These are phyloP conservation scores for Lyophyllum decastes DNA, from an alignment of 768 basidiomycete species.

Conservation along the genomic window DNA sequence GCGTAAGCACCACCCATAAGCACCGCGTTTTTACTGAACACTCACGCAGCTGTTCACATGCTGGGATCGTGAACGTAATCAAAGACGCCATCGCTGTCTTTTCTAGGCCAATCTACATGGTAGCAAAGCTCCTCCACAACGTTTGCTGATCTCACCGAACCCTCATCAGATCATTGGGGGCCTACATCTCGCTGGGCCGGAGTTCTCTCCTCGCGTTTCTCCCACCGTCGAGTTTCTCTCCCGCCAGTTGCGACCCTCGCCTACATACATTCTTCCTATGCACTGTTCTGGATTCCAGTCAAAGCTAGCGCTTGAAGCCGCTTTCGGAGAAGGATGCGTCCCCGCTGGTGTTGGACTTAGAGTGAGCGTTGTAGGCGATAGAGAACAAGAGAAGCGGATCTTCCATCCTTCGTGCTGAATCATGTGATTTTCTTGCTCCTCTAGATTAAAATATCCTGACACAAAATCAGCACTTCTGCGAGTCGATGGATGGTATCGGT, in stretches of 20 bases:
- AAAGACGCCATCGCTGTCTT: constrained; percentile 66
- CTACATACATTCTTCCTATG: constrained; percentile 77
- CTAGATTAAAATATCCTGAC: neutral
- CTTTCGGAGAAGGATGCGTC: constrained; percentile 74
- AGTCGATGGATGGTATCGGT: too few relatives aligned
- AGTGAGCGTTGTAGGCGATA: constrained; percentile 56
- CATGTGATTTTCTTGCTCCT: neutral
- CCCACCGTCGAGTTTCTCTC: constrained; percentile 75
- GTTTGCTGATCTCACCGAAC: neutral
- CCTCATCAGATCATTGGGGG: constrained; percentile 69
- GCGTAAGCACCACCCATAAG: constrained; percentile 51
- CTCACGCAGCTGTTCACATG: constrained; percentile 54
- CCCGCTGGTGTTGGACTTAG: constrained; percentile 76
- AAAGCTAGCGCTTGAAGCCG: constrained; percentile 69
- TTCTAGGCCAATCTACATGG: constrained; percentile 76
- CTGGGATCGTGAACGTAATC: constrained; percentile 84
- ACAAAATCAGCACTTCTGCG: too few relatives aligned
- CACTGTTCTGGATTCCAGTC: constrained; percentile 83
- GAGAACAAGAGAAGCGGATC: constrained; percentile 38
- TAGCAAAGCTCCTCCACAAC: constrained; percentile 21
- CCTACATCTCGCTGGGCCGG: constrained; percentile 77
- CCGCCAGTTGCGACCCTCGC: constrained; percentile 57
- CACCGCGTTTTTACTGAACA: neutral
- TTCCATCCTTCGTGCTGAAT: constrained; percentile 30
- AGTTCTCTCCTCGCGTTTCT: constrained; percentile 60